Conservation (phyloP, 2,329 filamentous ascomycete genomes). For the Claviceps sp. region DNA sequence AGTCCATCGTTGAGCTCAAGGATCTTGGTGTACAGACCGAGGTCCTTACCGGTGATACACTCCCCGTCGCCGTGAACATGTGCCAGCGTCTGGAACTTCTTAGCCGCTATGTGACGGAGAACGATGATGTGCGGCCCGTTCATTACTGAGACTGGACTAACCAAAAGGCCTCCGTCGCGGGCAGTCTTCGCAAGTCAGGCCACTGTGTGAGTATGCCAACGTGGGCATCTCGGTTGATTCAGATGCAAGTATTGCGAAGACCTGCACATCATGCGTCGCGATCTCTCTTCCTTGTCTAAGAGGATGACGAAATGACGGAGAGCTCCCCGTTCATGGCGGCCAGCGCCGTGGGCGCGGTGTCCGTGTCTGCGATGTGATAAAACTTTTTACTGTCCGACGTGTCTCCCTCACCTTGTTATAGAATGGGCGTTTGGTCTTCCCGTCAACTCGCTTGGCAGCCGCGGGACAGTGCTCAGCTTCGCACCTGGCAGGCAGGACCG, state of each 20-base stretch:
- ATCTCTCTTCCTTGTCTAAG: no score
- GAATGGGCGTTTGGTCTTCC: no score
- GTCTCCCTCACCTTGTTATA: no score
- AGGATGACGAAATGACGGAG: no score
- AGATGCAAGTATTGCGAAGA: constrained; percentile 17
- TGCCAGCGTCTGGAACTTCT: constrained; percentile 13
- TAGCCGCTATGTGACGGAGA: constrained; percentile 5
- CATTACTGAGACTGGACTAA: constrained; percentile 14
- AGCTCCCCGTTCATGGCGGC: no score
- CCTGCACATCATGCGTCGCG: constrained; percentile 11
- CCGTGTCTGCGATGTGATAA: no score
- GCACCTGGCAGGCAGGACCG: no score
- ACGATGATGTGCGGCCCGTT: constrained; percentile 10
- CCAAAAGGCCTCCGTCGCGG: constrained; percentile 15
- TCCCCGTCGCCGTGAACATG: constrained; percentile 16
- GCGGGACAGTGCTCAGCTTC: no score
- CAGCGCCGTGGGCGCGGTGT: no score
- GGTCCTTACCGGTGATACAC: constrained; percentile 15
- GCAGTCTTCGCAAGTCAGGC: constrained; percentile 11
- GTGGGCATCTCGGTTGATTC: constrained; percentile 19
- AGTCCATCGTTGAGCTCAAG: constrained; percentile 12
- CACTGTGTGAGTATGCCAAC: constrained; percentile 17
- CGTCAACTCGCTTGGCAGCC: no score
- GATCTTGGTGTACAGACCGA: constrained; percentile 15
- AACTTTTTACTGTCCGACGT: no score